Base-by-base conservation (phyloP, 805 yeast genomes). In the Lachancea quebecensis region DNA sequence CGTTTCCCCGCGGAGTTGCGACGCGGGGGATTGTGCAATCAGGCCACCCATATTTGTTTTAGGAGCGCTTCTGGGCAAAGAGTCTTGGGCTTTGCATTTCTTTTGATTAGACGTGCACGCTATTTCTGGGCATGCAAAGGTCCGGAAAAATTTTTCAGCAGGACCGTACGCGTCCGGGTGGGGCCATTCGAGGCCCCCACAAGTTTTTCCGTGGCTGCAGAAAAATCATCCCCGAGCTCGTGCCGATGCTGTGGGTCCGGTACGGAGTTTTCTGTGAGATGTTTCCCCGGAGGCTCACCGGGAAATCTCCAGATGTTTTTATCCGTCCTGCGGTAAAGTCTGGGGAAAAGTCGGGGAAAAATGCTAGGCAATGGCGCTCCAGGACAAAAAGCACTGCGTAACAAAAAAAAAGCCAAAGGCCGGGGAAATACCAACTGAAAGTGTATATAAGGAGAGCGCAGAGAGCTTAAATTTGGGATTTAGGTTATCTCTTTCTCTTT, bases 401-500 rank as follows among this genome's bases (percentile, higher is more conserved):
- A 14, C 12, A 34, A 34, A 34, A 34, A 34, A 15, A 34, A 10
- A 34, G 29, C 39, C 29, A 17, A 17, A 28, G 12, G 15, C 15
- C 12, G 39, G 16, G 16, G 12, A n/a, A 12, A 11, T 21, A 10
- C 39, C 3, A 17, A 16, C 28, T 10, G 28, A 17, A 31, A 21
- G 32, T 34, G 43, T 40, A 40, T 40, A 40, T 40, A 40, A 40
- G 33, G 27, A 33, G 28, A 11, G 37, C 16, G 12, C 15, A 15
- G 21, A 31, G 15, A 31, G 15, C 34, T 31, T 31, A 14, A n/a
- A 8, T 12, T 14, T 31, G 16, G 11, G 16, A 14, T 34, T 16
- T 16, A 15, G 21, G 16, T 34, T 16, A 3, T 34, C n/a, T 16
- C 18, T 12, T 17, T 17, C 7, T 31, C 10, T 32, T 31, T 25